These are phyloP conservation scores for Kluyveromyces lactis DNA, from an alignment of 805 yeast species.

Conservation along the genomic window DNA sequence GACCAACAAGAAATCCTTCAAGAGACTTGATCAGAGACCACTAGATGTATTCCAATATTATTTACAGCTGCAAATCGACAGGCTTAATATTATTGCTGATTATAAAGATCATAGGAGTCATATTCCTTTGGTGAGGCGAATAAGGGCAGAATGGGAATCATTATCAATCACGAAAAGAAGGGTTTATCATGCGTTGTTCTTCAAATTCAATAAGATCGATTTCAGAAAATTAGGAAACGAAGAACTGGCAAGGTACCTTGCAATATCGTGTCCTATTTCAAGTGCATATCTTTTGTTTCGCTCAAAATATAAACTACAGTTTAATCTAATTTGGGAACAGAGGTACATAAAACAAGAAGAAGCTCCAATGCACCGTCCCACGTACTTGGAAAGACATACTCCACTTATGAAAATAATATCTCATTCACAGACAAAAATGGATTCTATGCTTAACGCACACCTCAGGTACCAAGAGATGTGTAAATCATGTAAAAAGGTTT, in stretches of 20 bases:
- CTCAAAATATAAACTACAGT: conserved; percentile 15
- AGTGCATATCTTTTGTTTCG: conserved; percentile 22
- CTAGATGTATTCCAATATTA: conserved; percentile 19
- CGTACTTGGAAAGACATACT: not conserved
- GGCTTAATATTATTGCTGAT: conserved; percentile 6
- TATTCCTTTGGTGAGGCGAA: conserved; percentile 12
- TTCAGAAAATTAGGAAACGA: conserved; percentile 10
- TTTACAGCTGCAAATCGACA: conserved; percentile 12
- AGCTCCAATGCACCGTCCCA: no score
- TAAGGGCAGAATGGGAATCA: conserved; percentile 19
- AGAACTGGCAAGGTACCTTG: conserved; percentile 19
- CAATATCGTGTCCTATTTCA: conserved; percentile 16
- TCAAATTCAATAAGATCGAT: conserved; percentile 12
- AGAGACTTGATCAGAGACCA: conserved; percentile 13
- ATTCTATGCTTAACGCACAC: conserved; percentile 7
- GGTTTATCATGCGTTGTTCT: conserved; percentile 18
- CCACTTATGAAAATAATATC: not conserved
- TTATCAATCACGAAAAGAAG: conserved; percentile 16
- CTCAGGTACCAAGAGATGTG: conserved; percentile 19
- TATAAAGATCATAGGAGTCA: conserved; percentile 8
- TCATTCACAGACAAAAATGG: not conserved
- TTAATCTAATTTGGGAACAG: conserved; percentile 14
- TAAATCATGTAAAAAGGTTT: conserved; percentile 17
- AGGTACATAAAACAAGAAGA: conserved; percentile 3
- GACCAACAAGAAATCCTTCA: conserved; percentile 12